Evolutionary conservation across 2,329 filamentous ascomycete genomes (phyloP).

Genomic region (Trichoderma cornu-damae): DNA sequence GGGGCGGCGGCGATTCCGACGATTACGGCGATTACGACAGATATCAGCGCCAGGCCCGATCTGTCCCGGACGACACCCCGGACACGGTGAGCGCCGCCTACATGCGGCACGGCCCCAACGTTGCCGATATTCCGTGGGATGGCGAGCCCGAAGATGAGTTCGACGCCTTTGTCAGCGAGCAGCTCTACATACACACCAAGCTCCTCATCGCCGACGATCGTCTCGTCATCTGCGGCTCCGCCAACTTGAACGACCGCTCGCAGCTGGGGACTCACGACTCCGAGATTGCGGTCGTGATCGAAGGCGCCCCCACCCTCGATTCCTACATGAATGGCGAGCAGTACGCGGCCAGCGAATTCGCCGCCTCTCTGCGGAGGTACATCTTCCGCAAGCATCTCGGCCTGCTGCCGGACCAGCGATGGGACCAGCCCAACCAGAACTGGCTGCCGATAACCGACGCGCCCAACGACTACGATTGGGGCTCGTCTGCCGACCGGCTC

Average conservation of each 20-base stretch:
- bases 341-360: conserved; percentile 69
- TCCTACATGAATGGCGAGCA: conserved; percentile 68
- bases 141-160: conserved; percentile 53
- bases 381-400: conserved; percentile 92
- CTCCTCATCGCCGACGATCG: conserved; percentile 77
- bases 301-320: conserved; percentile 66
- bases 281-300: conserved; percentile 84
- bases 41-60: conserved; percentile 66
- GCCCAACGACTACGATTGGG: conserved; percentile 70
- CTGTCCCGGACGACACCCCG: conserved; percentile 54
- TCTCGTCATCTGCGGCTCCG: conserved; percentile 72
- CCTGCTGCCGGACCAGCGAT: conserved; percentile 67
- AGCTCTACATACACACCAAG: conserved; percentile 62
- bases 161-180: conserved; percentile 57
- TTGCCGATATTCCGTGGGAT: conserved; percentile 54
- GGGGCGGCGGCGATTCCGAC: conserved; percentile 21
- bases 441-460: conserved; percentile 67
- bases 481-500: conserved; percentile 58
- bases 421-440: conserved; percentile 64
- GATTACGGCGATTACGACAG: conserved; percentile 31
- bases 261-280: conserved; percentile 81
- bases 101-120: conserved; percentile 70
- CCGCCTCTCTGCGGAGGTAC: conserved; percentile 73
- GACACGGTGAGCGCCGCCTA: conserved; percentile 76
- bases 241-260: conserved; percentile 57